Conservation (phyloP, 129 eudicot species). For the Pulicaria dysenterica region DNA sequence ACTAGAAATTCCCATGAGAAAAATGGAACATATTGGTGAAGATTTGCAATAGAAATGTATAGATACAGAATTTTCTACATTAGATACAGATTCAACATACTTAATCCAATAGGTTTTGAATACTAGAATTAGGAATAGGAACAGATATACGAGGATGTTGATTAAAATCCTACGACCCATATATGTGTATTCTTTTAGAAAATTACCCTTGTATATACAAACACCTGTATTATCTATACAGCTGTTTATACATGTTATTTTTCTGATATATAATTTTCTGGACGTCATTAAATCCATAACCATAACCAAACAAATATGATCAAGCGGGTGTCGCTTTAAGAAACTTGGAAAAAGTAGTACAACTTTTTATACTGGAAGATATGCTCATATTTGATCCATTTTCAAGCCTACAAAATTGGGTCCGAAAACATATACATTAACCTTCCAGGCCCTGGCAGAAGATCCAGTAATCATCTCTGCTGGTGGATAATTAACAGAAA, state of each 20-base stretch:
- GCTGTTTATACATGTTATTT: neutral
- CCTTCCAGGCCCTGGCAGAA: neutral
- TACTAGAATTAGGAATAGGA: too few relatives aligned
- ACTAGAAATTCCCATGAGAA: constrained; percentile 38
- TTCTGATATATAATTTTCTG: too few relatives aligned
- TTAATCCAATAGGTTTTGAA: too few relatives aligned
- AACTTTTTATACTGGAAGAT: constrained; percentile 4
- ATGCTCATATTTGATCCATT: neutral
- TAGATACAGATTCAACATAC: neutral
- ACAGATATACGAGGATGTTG: too few relatives aligned
- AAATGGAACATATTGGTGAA: constrained; percentile 23
- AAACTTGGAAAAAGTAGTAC: constrained; percentile 8
- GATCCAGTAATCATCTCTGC: constrained; percentile 3
- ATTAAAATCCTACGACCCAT: too few relatives aligned
- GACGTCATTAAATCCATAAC: too few relatives aligned
- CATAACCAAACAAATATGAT: neutral
- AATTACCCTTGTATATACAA: neutral
- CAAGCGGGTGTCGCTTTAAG: neutral
- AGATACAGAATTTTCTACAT: too few relatives aligned
- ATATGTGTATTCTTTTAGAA: neutral
- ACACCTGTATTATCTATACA: too few relatives aligned
- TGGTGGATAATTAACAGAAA: constrained; percentile 3
- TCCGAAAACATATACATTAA: constrained; percentile 2
- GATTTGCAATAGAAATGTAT: neutral
- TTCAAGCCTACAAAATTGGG: constrained; percentile 15